These are phyloP conservation scores for Cladorrhinum sp. DNA, from an alignment of 2,329 filamentous ascomycete genomes.

Conservation along the genomic window DNA sequence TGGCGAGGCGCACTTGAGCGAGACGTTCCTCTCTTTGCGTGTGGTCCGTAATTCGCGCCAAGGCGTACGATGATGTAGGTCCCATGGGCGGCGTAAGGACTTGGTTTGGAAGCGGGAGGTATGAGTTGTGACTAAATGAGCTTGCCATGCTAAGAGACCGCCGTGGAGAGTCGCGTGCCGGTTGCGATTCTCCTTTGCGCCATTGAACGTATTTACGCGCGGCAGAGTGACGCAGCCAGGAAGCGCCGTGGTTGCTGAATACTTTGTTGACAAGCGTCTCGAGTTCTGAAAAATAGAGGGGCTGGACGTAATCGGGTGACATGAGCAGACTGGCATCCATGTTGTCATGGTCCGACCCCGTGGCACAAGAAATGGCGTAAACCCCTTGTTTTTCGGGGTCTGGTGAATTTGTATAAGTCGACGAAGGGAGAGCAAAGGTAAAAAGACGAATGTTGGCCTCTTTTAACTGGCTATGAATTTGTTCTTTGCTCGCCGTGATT, in stretches of 20 bases:
- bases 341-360: conserved; percentile 68
- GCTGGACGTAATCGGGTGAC: conserved; percentile 85
- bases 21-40: conserved; percentile 34
- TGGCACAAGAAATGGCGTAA: conserved; percentile 75
- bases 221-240: conserved; percentile 77
- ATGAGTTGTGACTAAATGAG: conserved; percentile 2
- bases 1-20: conserved; percentile 62
- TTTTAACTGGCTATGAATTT: conserved; percentile 54
- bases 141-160: conserved; percentile 15
- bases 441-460: conserved; percentile 62
- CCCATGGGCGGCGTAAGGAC: conserved; percentile 25
- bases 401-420: background rate
- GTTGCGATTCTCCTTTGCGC: conserved; percentile 41
- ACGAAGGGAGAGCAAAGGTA: conserved; percentile 49
- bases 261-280: conserved; percentile 64
- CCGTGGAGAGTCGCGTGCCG: conserved; percentile 8
- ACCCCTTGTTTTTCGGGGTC: conserved; percentile 39
- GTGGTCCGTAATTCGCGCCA: conserved; percentile 55
- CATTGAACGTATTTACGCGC: conserved; percentile 78
- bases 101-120: conserved; percentile 6
- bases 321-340: conserved; percentile 95
- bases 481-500: conserved; percentile 56
- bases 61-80: conserved; percentile 48
- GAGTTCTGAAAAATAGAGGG: conserved; percentile 74
- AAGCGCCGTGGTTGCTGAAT: conserved; percentile 73